These are phyloP conservation scores for Monilinia fructicola DNA, from an alignment of 2,329 filamentous ascomycete genomes.

Conservation along the genomic window DNA sequence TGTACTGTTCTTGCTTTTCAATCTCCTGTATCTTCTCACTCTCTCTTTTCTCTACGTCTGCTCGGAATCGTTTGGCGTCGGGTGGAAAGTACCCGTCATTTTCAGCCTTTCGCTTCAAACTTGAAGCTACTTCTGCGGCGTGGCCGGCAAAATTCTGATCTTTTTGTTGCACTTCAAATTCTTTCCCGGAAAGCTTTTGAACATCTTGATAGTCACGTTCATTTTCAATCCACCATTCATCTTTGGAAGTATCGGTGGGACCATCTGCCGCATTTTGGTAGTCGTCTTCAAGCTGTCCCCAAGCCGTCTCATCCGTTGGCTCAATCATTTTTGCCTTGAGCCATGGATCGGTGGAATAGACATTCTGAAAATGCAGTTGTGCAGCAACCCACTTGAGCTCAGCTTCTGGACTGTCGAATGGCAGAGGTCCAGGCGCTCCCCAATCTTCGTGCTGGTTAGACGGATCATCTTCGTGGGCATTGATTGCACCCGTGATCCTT, in stretches of 20 bases:
- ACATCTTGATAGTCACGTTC: no score
- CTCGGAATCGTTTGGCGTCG: slow-evolving; percentile 14
- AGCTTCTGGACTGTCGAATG: slow-evolving; percentile 11
- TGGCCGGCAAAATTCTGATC: background rate
- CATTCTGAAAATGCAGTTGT: slow-evolving; percentile 12
- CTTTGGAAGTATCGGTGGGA: background rate
- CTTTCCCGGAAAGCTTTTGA: background rate
- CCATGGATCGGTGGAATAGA: background rate
- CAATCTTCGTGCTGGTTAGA: background rate
- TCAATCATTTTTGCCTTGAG: slow-evolving; percentile 4
- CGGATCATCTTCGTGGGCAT: background rate
- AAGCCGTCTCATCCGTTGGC: slow-evolving; percentile 14
- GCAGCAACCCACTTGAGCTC: slow-evolving; percentile 22
- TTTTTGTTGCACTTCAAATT: background rate
- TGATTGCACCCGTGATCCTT: background rate
- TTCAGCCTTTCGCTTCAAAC: slow-evolving; percentile 8
- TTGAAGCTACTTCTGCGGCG: background rate
- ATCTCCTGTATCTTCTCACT: background rate
- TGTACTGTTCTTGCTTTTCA: background rate
- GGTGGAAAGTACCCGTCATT: slow-evolving; percentile 16
- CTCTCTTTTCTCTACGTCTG: background rate
- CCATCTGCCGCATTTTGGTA: slow-evolving; percentile 1
- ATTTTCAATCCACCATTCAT: background rate
- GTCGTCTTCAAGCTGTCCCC: background rate
- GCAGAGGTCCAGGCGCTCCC: slow-evolving; percentile 20